Conservation (phyloP, 768 basidiomycete species). For the Leccinum ochraceum region DNA sequence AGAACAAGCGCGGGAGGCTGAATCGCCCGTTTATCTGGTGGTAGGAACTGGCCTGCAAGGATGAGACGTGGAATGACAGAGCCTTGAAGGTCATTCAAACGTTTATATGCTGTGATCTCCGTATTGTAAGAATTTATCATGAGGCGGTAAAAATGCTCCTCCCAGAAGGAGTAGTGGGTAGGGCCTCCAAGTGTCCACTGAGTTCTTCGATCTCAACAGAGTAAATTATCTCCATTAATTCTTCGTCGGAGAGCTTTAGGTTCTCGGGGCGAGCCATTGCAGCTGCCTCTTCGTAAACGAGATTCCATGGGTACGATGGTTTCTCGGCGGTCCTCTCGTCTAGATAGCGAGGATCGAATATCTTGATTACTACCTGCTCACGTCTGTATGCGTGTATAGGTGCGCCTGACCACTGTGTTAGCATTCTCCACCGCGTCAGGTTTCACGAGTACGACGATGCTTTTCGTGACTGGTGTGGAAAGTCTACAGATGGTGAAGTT, state of each 20-base stretch:
- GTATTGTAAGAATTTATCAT: background rate
- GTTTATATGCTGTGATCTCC: background rate
- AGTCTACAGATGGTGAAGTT: background rate
- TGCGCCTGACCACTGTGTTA: no score
- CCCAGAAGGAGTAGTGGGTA: background rate
- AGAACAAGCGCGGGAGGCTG: background rate
- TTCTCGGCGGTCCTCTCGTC: no score
- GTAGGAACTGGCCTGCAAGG: background rate
- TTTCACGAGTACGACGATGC: background rate
- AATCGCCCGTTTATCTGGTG: background rate
- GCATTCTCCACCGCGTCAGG: background rate
- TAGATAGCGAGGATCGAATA: background rate
- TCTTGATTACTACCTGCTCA: background rate
- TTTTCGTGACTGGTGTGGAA: background rate
- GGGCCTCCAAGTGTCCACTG: background rate
- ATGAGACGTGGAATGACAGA: background rate
- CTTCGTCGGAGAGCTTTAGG: background rate
- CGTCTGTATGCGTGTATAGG: no score
- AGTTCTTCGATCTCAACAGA: background rate
- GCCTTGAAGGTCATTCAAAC: background rate
- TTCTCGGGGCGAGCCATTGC: background rate
- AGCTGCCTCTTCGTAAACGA: background rate
- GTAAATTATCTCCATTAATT: background rate
- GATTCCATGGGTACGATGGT: no score
- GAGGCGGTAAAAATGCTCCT: background rate